Evolutionary conservation across 208 protist genomes (phyloP).

Genomic region (Trypanosoma melophagium): DNA sequence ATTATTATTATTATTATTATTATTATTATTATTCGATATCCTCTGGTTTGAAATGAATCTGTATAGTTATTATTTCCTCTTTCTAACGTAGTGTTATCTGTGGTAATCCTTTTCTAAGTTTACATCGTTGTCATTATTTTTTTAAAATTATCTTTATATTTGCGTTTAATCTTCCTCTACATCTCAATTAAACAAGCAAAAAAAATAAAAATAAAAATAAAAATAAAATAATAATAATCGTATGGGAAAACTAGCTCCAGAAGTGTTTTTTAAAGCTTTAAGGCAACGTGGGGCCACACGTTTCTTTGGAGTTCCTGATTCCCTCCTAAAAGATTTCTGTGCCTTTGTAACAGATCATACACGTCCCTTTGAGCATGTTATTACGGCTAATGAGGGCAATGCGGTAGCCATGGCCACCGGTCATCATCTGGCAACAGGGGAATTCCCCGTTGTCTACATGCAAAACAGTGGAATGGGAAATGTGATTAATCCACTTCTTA

Average conservation of each 20-base stretch:
- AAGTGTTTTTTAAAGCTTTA: slow-evolving; percentile 49
- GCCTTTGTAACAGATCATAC: slow-evolving; percentile 73
- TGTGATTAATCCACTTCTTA: slow-evolving; percentile 74
- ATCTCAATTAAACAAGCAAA: slow-evolving; percentile 19
- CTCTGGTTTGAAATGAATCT: too few relatives aligned
- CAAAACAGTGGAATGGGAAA: slow-evolving; percentile 82
- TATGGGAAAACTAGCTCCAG: slow-evolving; percentile 38
- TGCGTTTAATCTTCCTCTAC: too few relatives aligned
- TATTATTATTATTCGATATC: too few relatives aligned
- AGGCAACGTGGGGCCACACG: slow-evolving; percentile 40
- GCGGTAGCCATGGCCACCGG: slow-evolving; percentile 79
- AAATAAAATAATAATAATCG: slow-evolving; percentile 9
- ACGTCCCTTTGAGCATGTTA: slow-evolving; percentile 55
- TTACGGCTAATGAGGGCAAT: slow-evolving; percentile 84
- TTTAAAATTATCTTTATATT: not conserved
- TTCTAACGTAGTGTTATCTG: too few relatives aligned
- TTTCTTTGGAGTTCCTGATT: slow-evolving; percentile 90
- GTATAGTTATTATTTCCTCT: too few relatives aligned
- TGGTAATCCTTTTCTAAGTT: not conserved
- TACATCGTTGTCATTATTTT: slow-evolving; percentile 2
- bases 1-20: not conserved
- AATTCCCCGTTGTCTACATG: slow-evolving; percentile 68
- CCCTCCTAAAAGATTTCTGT: slow-evolving; percentile 74
- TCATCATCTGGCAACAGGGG: slow-evolving; percentile 79
- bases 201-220: slow-evolving; percentile 21